Percentiles rank a stretch among this genome's conserved stretches.
Evolutionary conservation across 2,329 filamentous ascomycete genomes (phyloP).

Genomic region (Domatiomyces globalis): DNA sequence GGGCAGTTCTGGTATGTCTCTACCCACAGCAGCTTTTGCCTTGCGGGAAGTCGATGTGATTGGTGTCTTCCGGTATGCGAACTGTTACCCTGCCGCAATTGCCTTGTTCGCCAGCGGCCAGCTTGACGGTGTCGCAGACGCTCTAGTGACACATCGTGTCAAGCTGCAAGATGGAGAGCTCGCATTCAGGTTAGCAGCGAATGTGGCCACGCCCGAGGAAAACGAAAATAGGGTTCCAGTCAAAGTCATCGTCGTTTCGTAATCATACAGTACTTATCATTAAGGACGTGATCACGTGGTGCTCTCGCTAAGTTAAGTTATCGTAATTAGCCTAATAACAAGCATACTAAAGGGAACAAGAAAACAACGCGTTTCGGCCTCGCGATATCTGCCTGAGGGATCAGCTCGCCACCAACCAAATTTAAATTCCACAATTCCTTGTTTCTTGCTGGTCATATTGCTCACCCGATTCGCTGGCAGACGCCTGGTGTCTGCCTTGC

Average conservation of each 20-base stretch:
- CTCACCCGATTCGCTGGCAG: too few species aligned
- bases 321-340: too few species aligned
- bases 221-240: constrained; percentile 39
- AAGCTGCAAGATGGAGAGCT: constrained; percentile 35
- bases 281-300: too few species aligned
- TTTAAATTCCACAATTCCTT: too few species aligned
- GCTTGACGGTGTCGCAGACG: constrained; percentile 34
- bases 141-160: constrained; percentile 41
- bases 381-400: too few species aligned
- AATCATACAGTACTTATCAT: not conserved
- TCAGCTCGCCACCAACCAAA: too few species aligned
- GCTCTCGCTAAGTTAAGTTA: too few species aligned
- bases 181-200: constrained; percentile 30
- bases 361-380: too few species aligned
- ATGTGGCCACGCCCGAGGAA: constrained; percentile 38
- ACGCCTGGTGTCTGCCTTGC: not conserved
- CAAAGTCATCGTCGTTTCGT: constrained; percentile 34
- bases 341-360: too few species aligned
- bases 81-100: constrained; percentile 42
- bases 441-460: too few species aligned
- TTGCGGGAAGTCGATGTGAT: constrained; percentile 43
- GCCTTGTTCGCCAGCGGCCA: constrained; percentile 37
- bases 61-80: constrained; percentile 43
- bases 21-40: constrained; percentile 41
- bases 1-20: constrained; percentile 41